Percentiles rank a stretch among this genome's conserved stretches.
phyloP scores from a whole-genome alignment of 2,329 filamentous ascomycete species.

The Monilinia polystroma region DNA sequence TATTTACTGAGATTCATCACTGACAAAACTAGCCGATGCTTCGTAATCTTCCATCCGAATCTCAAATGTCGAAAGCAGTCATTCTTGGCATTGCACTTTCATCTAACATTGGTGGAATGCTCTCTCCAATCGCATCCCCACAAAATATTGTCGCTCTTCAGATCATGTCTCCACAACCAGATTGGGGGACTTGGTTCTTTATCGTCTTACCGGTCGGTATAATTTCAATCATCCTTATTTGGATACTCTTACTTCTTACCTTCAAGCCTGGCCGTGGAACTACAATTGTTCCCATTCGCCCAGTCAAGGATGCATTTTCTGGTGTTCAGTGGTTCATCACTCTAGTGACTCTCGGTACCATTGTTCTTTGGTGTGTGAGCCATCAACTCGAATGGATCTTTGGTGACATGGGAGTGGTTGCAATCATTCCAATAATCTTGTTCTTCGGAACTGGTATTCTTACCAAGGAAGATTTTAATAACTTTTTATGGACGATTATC shows the following conservation, averaged over 20 bases:
- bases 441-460: slow-evolving; percentile 97
- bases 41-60: slow-evolving; percentile 85
- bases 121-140: slow-evolving; percentile 93
- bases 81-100: slow-evolving; percentile 93
- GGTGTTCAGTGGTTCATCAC: slow-evolving; percentile 93
- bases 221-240: slow-evolving; percentile 83
- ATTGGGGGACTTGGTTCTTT: slow-evolving; percentile 97
- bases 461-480: slow-evolving; percentile 99
- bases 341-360: slow-evolving; percentile 77
- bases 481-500: slow-evolving; percentile 99
- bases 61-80: slow-evolving; percentile 89
- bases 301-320: slow-evolving; percentile 83
- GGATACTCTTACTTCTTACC: slow-evolving; percentile 78
- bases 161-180: slow-evolving; percentile 89
- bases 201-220: slow-evolving; percentile 90
- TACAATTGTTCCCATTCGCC: slow-evolving; percentile 86
- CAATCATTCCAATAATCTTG: slow-evolving; percentile 89
- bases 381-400: slow-evolving; percentile 86
- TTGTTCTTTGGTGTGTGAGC: slow-evolving; percentile 86
- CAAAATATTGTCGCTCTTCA: slow-evolving; percentile 96
- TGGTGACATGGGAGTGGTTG: slow-evolving; percentile 97
- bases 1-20: background rate
- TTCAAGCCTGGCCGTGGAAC: slow-evolving; percentile 85
- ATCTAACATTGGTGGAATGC: slow-evolving; percentile 93
- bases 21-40: slow-evolving; percentile 69